A percentile compares a stretch with the other conserved stretches of the same genome.
Conservation (phyloP, 192 early-diverging fungal species). For the Coemansia sp. region DNA sequence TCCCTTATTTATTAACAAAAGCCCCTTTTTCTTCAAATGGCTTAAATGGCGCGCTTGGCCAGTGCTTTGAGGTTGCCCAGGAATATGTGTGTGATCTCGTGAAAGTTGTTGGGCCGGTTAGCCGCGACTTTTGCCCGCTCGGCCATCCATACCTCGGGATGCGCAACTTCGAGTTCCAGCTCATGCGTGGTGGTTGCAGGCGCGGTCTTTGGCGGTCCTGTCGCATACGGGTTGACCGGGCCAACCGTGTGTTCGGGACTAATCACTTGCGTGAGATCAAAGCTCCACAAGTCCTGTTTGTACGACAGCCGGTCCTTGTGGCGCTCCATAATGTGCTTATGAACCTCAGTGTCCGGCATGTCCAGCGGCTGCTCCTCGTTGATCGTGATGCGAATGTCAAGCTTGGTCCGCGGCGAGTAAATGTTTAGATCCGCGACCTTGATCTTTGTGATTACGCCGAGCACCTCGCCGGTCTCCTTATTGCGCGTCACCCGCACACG, state of each 20-base stretch:
- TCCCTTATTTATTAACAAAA: constrained; percentile 2
- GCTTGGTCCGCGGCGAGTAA: constrained; percentile 70
- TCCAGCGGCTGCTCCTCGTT: constrained; percentile 63
- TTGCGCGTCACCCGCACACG: constrained; percentile 67
- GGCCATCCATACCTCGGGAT: constrained; percentile 54
- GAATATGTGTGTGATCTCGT: constrained; percentile 71
- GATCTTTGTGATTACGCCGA: constrained; percentile 69
- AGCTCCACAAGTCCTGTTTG: constrained; percentile 73
- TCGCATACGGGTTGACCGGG: constrained; percentile 46
- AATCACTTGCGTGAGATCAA: constrained; percentile 86
- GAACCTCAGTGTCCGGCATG: constrained; percentile 51
- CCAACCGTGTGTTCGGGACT: constrained; percentile 47
- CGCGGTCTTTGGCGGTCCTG: constrained; percentile 37
- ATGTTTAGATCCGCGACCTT: constrained; percentile 84
- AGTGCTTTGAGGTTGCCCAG: constrained; percentile 78
- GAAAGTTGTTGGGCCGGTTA: constrained; percentile 62
- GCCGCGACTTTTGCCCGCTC: constrained; percentile 66
- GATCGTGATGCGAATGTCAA: constrained; percentile 88
- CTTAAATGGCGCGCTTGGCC: constrained; percentile 46
- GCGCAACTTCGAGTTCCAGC: constrained; percentile 78
- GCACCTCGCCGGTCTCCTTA: constrained; percentile 60
- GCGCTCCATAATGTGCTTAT: constrained; percentile 59
- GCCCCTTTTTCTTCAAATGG: background rate
- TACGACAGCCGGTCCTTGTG: constrained; percentile 90
- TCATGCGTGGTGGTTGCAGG: constrained; percentile 69